Evolutionary conservation across 805 yeast species (phyloP), one percentile per base, ranked within the genome.

Genomic region (Candida krabiensis): DNA sequence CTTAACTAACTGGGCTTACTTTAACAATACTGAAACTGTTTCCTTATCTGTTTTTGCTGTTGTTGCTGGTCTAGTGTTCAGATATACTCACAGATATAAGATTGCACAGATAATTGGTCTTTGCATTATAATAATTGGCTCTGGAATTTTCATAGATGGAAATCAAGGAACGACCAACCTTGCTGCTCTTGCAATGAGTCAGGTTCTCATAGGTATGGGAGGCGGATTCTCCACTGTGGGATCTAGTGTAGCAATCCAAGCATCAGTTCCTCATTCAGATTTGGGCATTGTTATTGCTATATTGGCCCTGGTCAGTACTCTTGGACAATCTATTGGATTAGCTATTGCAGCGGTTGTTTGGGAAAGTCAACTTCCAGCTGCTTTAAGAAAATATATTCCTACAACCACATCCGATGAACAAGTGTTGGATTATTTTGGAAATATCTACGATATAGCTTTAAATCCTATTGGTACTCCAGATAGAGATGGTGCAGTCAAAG

Each of bases 331-430:
- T 15, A 53, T 67, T 33, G 71, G 70, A 12, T 38, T 58, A 27
- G 69, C 70, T 3, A 50, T 66, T 35, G 57, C 64, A 18, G 65
- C 62, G 40, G 64, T 65, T 19, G 52, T 68, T 15, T 62, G 68
- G 68, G 28, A 38, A 18, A 26, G 50, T 5, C 63, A 63, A 41
- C 35, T 66, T 41, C 66, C 64, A 7, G 43, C n/a, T 4, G 49
- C 54, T 25, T 50, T 68, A 38, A 49, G 53, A 38, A 42, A 55
- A 27, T 49, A 53, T 39, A 18, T 41, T 9, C 38, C 40, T 9
- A 35, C 28, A 21, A 26, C 41, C 14, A 27, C 34, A 14, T 16
- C 33, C 7, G 37, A 34, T 9, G 16, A 8, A 9, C 19, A 26
- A 9, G 40, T 67, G 24, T 67, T 67, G 13, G 47, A 43, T 17